phyloP scores from a whole-genome alignment of 495 filamentous ascomycete genomes.

The Xylaria flabelliformis region DNA sequence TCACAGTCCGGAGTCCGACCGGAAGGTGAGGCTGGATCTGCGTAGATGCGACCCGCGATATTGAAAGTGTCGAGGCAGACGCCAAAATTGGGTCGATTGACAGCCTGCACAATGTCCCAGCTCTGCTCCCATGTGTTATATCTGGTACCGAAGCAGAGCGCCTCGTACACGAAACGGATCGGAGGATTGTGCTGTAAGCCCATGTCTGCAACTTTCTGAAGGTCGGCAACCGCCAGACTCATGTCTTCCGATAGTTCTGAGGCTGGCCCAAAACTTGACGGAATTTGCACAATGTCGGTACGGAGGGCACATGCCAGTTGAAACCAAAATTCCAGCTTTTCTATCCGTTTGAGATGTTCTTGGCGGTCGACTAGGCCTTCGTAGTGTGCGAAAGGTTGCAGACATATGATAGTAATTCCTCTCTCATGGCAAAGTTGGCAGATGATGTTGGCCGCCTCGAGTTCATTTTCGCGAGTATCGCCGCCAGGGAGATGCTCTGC shows the following conservation, averaged over 20 bases:
- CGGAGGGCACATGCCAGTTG: slow-evolving; percentile 64
- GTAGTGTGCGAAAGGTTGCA: slow-evolving; percentile 83
- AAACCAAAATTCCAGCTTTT: slow-evolving; percentile 75
- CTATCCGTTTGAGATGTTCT: slow-evolving; percentile 62
- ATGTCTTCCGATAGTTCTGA: slow-evolving; percentile 63
- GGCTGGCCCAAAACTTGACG: slow-evolving; percentile 70
- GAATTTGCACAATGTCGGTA: slow-evolving; percentile 77
- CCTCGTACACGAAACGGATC: slow-evolving; percentile 79
- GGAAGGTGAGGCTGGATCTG: slow-evolving; percentile 63
- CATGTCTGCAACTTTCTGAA: slow-evolving; percentile 70
- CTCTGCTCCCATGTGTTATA: slow-evolving; percentile 73
- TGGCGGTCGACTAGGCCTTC: slow-evolving; percentile 73
- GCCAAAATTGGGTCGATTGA: slow-evolving; percentile 76
- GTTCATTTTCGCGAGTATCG: slow-evolving; percentile 51
- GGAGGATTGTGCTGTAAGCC: slow-evolving; percentile 58
- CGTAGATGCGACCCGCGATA: slow-evolving; percentile 76
- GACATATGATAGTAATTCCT: slow-evolving; percentile 67
- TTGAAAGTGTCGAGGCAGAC: slow-evolving; percentile 84
- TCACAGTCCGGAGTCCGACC: slow-evolving; percentile 66
- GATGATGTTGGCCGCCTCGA: slow-evolving; percentile 65
- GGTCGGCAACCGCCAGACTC: slow-evolving; percentile 66
- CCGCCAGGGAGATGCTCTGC: slow-evolving; percentile 48
- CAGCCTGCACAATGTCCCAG: slow-evolving; percentile 70
- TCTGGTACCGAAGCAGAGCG: slow-evolving; percentile 75
- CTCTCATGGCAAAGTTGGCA: slow-evolving; percentile 62